phyloP scores from a whole-genome alignment of 352 stramenopile genomes.

The Phytophthora pistaciae region DNA sequence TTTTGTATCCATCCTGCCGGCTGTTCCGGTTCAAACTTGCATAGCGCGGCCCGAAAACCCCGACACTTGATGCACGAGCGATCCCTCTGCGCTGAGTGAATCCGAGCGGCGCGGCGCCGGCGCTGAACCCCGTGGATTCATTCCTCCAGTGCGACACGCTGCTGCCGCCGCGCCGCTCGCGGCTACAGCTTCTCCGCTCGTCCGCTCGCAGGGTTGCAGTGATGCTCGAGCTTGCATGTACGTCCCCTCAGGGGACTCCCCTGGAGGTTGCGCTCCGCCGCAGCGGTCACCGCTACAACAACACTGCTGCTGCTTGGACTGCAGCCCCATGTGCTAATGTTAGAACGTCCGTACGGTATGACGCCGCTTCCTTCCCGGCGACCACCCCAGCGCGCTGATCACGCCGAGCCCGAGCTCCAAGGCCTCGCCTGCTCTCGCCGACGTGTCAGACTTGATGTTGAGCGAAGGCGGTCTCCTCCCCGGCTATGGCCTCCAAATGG shows the following conservation, averaged over 20 bases:
- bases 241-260: too few relatives aligned
- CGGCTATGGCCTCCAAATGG: background rate
- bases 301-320: background rate
- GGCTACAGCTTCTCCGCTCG: slow-evolving; percentile 6
- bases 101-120: background rate
- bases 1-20: slow-evolving; percentile 31
- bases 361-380: background rate
- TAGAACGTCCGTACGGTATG: background rate
- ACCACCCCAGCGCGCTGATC: background rate
- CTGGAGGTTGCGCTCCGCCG: background rate
- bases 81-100: slow-evolving; percentile 19
- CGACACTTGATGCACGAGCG: background rate
- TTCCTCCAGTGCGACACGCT: slow-evolving; percentile 38
- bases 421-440: slow-evolving; percentile 7
- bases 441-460: slow-evolving; percentile 40
- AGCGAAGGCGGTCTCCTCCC: slow-evolving; percentile 2
- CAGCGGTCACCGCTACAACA: background rate
- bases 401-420: background rate
- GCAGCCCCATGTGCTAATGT: background rate
- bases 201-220: slow-evolving; percentile 22
- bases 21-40: slow-evolving; percentile 37
- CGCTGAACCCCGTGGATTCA: slow-evolving; percentile 22
- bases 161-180: background rate
- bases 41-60: slow-evolving; percentile 23
- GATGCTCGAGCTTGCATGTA: too few relatives aligned